These are phyloP conservation scores for Colletotrichum gloeosporioides DNA, from an alignment of 2,329 filamentous ascomycete species.

Conservation along the genomic window DNA sequence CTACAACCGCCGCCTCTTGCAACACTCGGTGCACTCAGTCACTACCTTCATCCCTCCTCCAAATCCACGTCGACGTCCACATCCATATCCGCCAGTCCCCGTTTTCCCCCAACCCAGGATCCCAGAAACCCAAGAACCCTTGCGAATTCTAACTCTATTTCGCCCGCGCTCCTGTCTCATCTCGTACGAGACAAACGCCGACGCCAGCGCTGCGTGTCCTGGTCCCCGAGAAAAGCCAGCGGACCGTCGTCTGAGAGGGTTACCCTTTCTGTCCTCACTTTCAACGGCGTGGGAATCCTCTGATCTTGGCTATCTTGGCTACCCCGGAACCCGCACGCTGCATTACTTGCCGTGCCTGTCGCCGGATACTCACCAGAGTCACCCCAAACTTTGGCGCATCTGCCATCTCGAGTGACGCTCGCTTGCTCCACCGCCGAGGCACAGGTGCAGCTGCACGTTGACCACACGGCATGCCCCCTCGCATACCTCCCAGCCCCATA, in stretches of 20 bases:
- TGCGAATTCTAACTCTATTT: conserved; percentile 9
- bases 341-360: conserved; percentile 1
- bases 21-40: background rate
- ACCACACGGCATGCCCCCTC: conserved; percentile 11
- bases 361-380: background rate
- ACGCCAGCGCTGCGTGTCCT: background rate
- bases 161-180: conserved; percentile 8
- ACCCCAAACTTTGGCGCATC: conserved; percentile 1
- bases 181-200: background rate
- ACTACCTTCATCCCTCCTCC: background rate
- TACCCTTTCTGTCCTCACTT: background rate
- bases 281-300: background rate
- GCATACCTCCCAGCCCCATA: conserved; percentile 4
- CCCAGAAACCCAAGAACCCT: conserved; percentile 1
- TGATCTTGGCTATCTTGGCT: background rate
- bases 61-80: background rate
- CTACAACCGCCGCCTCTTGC: background rate
- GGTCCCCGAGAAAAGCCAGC: background rate
- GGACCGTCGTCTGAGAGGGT: background rate
- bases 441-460: conserved; percentile 15
- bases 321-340: background rate
- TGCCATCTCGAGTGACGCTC: conserved; percentile 6
- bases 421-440: conserved; percentile 7
- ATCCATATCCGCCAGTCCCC: background rate
- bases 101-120: background rate